Percentiles rank a stretch among this genome's conserved stretches.
Evolutionary conservation across 805 yeast genomes (phyloP).

Genomic region (Kregervanrija delftensis): DNA sequence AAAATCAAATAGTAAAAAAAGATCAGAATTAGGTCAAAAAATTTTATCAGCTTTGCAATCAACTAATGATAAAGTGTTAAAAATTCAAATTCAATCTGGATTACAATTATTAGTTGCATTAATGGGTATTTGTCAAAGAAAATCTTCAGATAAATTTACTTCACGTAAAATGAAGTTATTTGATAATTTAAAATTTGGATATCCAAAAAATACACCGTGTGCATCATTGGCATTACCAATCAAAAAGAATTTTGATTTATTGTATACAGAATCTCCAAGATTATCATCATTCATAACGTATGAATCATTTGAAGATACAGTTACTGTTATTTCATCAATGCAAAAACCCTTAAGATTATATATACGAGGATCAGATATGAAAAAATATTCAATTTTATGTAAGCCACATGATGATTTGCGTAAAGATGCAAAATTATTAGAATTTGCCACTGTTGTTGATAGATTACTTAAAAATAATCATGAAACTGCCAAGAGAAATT

Average conservation of each 20-base stretch:
- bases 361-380: constrained; percentile 72
- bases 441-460: constrained; percentile 82
- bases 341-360: constrained; percentile 80
- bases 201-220: constrained; percentile 22
- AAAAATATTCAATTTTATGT: constrained; percentile 66
- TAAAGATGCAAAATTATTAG: constrained; percentile 92
- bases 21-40: constrained; percentile 39
- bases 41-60: constrained; percentile 32
- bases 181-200: constrained; percentile 35
- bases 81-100: constrained; percentile 18
- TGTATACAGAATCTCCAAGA: constrained; percentile 36
- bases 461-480: constrained; percentile 57
- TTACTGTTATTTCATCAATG: constrained; percentile 68
- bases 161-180: constrained; percentile 30
- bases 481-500: constrained; percentile 66
- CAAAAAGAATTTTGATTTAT: constrained; percentile 58
- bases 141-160: constrained; percentile 28
- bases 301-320: constrained; percentile 57
- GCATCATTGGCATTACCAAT: constrained; percentile 64
- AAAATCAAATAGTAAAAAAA: constrained; percentile 45
- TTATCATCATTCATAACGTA: constrained; percentile 39
- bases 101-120: constrained; percentile 35
- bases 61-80: constrained; percentile 5
- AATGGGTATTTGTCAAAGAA: constrained; percentile 35
- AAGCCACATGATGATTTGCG: constrained; percentile 87